Evolutionary conservation across 2,329 filamentous ascomycete genomes (phyloP).

Genomic region (Tolypocladium inflatum): DNA sequence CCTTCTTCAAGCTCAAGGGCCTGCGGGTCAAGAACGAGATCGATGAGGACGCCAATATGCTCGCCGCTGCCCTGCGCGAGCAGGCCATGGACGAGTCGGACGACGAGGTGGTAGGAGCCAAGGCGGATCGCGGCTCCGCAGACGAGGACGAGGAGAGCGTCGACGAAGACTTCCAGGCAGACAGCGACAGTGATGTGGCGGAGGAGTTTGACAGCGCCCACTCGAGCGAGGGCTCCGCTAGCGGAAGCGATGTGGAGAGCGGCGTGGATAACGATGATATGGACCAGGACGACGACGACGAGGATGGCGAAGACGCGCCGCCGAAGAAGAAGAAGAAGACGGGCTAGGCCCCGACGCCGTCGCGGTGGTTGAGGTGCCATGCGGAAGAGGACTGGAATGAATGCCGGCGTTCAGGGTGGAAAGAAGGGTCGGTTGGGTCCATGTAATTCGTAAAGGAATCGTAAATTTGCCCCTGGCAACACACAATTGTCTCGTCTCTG

Average conservation of each 20-base stretch:
- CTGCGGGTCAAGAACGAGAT: constrained; percentile 98
- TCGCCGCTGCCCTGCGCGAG: constrained; percentile 75
- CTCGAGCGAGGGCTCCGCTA: constrained; percentile 70
- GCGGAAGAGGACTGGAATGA: not conserved
- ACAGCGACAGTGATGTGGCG: constrained; percentile 88
- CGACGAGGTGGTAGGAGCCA: constrained; percentile 63
- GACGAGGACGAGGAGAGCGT: constrained; percentile 94
- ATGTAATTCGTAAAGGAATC: not conserved
- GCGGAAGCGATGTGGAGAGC: constrained; percentile 44
- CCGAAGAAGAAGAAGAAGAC: constrained; percentile 43
- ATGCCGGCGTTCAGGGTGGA: not conserved
- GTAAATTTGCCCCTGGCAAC: not conserved
- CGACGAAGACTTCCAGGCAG: constrained; percentile 91
- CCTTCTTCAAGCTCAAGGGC: constrained; percentile 93
- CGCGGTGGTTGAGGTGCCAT: not conserved
- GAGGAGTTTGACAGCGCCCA: constrained; percentile 93
- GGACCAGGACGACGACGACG: constrained; percentile 30
- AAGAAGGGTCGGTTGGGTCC: not conserved
- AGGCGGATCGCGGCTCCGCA: constrained; percentile 75
- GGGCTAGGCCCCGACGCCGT: constrained; percentile 9
- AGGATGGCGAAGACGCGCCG: constrained; percentile 30
- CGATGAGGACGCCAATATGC: constrained; percentile 75
- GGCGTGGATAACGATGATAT: constrained; percentile 37
- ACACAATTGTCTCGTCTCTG: not conserved
- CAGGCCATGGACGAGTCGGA: constrained; percentile 78